Evolutionary conservation across 768 basidiomycete species (phyloP), one percentile per base, ranked within the genome.

Genomic region (Floccularia luteovirens): DNA sequence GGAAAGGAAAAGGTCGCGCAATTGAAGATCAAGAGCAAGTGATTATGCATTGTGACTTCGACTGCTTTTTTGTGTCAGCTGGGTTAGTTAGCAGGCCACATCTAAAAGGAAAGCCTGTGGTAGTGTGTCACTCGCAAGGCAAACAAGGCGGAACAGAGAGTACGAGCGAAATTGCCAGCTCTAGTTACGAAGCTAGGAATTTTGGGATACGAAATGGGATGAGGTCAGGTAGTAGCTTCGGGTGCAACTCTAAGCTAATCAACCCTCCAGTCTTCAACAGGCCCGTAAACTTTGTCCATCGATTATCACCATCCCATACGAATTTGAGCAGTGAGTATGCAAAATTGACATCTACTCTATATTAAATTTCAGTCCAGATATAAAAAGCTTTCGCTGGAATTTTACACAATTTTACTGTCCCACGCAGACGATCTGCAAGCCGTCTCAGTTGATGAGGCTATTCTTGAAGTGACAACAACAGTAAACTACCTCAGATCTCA

Each of bases 31-130:
- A 68, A 24, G 73, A 79, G 31, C 70, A 72, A 12, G 76, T 87
- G 7, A 84, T 90, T 51, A 88, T 92, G 86, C 90, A 92, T 51
- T 89, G 86, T 48, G 90, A 92, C 57, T 97, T 98, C 48, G 96
- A 99, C 53, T 90, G 83, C 47, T 98, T 97, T 69, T 99, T 99
- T 54, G 93, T 97, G 8, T 82, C 88, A 1, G 94, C 83, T n/a
- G 90, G 91, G 0, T 61, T 93, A 37, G 68, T 88, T 2, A 77
- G 70, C 42, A 69, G 91, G 1, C 89, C 90, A 0, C 75, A 94
- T 43, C 60, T 96, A 32, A 77, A 76, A 39, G 91, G 92, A 1
- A 90, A 86, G 55, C 90, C 96, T 0, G 81, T 85, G 6, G 92
- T 94, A 0, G 96, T 99, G 0, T 99, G 96, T 53, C 96, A 99